Percentiles rank a stretch among this genome's conserved stretches.
Conservation (phyloP, 345 rosid species). For the Citrus hindsii region DNA sequence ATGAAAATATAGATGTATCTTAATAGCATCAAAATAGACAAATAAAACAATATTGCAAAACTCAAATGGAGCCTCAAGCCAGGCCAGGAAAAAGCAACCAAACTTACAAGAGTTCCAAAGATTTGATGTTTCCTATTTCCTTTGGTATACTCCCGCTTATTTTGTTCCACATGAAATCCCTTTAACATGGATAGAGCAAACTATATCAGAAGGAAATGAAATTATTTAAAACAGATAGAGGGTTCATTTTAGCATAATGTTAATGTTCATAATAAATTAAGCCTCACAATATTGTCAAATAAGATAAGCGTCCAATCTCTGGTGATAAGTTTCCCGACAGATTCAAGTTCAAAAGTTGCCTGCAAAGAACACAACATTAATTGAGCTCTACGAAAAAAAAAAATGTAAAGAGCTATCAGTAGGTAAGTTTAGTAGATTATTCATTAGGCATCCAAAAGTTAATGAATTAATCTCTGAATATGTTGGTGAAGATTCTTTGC, state of each 20-base stretch:
- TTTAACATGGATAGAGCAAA: constrained; percentile 25
- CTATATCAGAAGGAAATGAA: constrained; percentile 6
- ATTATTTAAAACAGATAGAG: not conserved
- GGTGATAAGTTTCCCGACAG: constrained; percentile 81
- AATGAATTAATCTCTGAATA: not conserved
- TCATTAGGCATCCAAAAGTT: not conserved
- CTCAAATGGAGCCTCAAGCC: not conserved
- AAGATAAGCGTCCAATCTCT: constrained; percentile 64
- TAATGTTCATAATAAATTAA: not conserved
- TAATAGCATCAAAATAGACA: not conserved
- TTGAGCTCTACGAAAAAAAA: not conserved
- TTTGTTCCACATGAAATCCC: constrained; percentile 98
- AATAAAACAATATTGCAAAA: not conserved
- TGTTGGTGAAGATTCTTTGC: not conserved
- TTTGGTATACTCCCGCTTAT: constrained; percentile 80
- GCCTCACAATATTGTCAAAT: constrained; percentile 64
- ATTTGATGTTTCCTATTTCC: constrained; percentile 76
- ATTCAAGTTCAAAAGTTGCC: constrained; percentile 77
- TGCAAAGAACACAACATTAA: constrained; percentile 27
- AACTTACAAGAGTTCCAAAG: constrained; percentile 85
- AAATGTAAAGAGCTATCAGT: not conserved
- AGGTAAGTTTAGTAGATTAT: not conserved
- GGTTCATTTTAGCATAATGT: not conserved
- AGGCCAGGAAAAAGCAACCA: constrained; percentile 2
- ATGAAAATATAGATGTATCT: not conserved